Conservation (phyloP, 106 monocot species). For the Apostasia shenzhenica region DNA sequence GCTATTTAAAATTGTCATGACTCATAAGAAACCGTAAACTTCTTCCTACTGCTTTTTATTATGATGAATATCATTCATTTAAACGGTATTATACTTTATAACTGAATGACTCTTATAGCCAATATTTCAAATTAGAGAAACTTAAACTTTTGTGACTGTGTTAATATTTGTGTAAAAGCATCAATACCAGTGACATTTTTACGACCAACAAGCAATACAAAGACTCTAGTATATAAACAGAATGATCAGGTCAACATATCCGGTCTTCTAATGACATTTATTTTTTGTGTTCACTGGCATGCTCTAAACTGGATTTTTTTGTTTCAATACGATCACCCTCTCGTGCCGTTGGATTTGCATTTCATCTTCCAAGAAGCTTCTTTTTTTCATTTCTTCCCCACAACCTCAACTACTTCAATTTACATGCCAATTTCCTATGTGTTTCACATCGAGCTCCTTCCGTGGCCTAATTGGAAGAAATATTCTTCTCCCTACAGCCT, state of each 20-base stretch:
- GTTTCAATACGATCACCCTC: neutral
- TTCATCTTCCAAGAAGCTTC: neutral
- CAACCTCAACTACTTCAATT: neutral
- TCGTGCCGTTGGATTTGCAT: neutral
- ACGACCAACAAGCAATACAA: too few species aligned
- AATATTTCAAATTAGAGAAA: neutral
- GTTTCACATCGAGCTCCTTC: too few species aligned
- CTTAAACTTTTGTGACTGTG: too few species aligned
- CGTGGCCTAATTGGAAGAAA: too few species aligned
- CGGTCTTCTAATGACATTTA: neutral
- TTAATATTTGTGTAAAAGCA: neutral
- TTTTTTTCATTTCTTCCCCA: neutral
- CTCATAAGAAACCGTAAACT: neutral
- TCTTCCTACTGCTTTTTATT: neutral
- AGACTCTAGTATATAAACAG: neutral
- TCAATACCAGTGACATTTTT: too few species aligned
- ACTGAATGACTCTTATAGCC: neutral
- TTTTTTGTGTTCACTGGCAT: neutral
- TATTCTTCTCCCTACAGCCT: too few species aligned
- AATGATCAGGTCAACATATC: neutral
- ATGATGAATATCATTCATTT: neutral
- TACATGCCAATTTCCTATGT: neutral
- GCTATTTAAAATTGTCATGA: too few species aligned
- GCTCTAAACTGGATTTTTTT: neutral
- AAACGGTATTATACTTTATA: neutral